A percentile compares a stretch with the other conserved stretches of the same genome.
Evolutionary conservation across 2,329 filamentous ascomycete species (phyloP).

Genomic region (Cordyceps militaris): DNA sequence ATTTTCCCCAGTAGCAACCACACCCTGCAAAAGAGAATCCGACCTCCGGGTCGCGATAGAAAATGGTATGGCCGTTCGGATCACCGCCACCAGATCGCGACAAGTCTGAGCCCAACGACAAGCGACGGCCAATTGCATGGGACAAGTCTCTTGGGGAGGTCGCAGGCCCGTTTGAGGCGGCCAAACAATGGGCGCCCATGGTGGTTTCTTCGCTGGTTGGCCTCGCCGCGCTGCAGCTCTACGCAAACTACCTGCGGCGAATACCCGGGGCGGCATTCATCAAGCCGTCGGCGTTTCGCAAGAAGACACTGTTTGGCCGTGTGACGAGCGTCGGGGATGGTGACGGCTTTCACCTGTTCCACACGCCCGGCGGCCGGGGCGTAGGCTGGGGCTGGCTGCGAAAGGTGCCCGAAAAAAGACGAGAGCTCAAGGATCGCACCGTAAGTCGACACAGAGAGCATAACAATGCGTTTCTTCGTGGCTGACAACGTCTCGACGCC

Average conservation of each 20-base stretch:
- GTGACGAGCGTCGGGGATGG: conserved; percentile 95
- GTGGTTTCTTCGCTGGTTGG: conserved; percentile 32
- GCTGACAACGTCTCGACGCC: not conserved
- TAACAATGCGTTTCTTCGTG: not conserved
- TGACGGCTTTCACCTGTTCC: conserved; percentile 89
- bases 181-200: conserved; percentile 34
- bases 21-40: conserved; percentile 15
- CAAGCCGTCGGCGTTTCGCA: conserved; percentile 65
- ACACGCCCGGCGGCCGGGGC: conserved; percentile 83
- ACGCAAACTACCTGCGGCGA: conserved; percentile 72
- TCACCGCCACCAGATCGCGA: conserved; percentile 19
- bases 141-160: conserved; percentile 27
- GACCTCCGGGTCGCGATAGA: conserved; percentile 23
- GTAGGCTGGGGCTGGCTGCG: conserved; percentile 92
- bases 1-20: conserved; percentile 4
- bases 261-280: conserved; percentile 74
- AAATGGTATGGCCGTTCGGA: conserved; percentile 37
- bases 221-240: conserved; percentile 42
- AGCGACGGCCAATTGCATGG: conserved; percentile 31
- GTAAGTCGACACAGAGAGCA: conserved; percentile 40
- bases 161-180: conserved; percentile 26
- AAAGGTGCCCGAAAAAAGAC: conserved; percentile 60
- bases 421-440: conserved; percentile 67
- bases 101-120: conserved; percentile 18
- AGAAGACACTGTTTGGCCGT: conserved; percentile 68